These are phyloP conservation scores for Naganishia antarctica DNA, from an alignment of 768 basidiomycete genomes.

Conservation along the genomic window DNA sequence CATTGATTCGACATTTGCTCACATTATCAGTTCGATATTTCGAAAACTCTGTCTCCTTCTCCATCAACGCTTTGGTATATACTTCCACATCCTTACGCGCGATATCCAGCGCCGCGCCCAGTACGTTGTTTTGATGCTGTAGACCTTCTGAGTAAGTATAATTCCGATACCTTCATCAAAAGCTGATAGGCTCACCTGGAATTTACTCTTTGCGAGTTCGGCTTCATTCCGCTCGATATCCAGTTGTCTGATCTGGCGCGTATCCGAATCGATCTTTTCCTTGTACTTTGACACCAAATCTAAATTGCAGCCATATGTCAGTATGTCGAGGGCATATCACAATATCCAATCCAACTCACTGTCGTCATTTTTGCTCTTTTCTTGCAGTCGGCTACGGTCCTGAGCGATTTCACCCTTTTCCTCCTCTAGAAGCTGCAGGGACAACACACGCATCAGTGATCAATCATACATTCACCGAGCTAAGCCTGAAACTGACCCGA, in stretches of 20 bases:
- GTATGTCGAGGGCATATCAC: neutral
- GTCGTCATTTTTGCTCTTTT: slow-evolving; percentile 28
- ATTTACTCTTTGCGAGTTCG: slow-evolving; percentile 24
- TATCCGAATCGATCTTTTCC: slow-evolving; percentile 21
- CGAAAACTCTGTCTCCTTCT: slow-evolving; percentile 29
- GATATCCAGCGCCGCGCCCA: slow-evolving; percentile 22
- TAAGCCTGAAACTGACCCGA: neutral
- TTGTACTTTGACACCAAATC: slow-evolving; percentile 22
- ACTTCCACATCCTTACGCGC: slow-evolving; percentile 22
- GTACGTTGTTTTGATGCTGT: slow-evolving; percentile 26
- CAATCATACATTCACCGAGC: neutral
- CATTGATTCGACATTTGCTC: neutral
- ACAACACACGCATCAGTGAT: neutral
- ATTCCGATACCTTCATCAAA: no score
- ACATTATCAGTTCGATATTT: slow-evolving; percentile 24
- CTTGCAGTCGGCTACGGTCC: slow-evolving; percentile 15
- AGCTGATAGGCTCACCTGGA: slow-evolving; percentile 19
- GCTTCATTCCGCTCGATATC: slow-evolving; percentile 29
- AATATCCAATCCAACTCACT: neutral
- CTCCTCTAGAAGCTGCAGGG: slow-evolving; percentile 10
- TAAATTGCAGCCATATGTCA: neutral
- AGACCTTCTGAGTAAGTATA: neutral
- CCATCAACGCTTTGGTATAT: slow-evolving; percentile 27
- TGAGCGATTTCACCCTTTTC: slow-evolving; percentile 23
- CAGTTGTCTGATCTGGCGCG: slow-evolving; percentile 24